Conservation (phyloP, 371 early-diverging fungal species). For the Dinochytrium kinnereticum region DNA sequence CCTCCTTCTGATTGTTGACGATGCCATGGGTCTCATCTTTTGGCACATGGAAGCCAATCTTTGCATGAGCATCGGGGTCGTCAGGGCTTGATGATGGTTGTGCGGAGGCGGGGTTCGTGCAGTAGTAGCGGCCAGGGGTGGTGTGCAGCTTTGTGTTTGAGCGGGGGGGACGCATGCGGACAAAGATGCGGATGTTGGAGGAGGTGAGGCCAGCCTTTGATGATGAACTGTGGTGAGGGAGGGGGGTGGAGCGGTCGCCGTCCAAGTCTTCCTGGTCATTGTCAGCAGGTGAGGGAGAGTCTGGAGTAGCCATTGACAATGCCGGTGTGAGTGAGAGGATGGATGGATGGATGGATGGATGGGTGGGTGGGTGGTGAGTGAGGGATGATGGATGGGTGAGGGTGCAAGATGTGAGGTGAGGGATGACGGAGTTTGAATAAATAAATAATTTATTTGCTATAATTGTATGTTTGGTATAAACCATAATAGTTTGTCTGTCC, state of each 20-base stretch:
- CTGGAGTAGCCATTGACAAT: background rate
- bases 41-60: slow-evolving; percentile 54
- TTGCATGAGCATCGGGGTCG: slow-evolving; percentile 14
- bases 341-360: background rate
- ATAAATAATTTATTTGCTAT: no score
- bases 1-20: slow-evolving; percentile 59
- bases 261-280: background rate
- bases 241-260: background rate
- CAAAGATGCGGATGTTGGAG: slow-evolving; percentile 48
- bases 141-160: slow-evolving; percentile 34
- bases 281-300: no score
- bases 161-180: slow-evolving; percentile 51
- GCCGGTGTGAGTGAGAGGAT: background rate
- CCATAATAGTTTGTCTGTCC: no score
- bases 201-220: background rate
- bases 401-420: no score
- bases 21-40: slow-evolving; percentile 49
- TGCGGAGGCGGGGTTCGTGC: slow-evolving; percentile 10
- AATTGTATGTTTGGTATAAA: no score
- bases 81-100: background rate
- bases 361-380: background rate
- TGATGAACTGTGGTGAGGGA: background rate
- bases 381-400: background rate
- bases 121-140: slow-evolving; percentile 46
- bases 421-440: no score